These are phyloP conservation scores for Mycothermus thermophilus DNA, from an alignment of 495 filamentous ascomycete species.

Conservation along the genomic window DNA sequence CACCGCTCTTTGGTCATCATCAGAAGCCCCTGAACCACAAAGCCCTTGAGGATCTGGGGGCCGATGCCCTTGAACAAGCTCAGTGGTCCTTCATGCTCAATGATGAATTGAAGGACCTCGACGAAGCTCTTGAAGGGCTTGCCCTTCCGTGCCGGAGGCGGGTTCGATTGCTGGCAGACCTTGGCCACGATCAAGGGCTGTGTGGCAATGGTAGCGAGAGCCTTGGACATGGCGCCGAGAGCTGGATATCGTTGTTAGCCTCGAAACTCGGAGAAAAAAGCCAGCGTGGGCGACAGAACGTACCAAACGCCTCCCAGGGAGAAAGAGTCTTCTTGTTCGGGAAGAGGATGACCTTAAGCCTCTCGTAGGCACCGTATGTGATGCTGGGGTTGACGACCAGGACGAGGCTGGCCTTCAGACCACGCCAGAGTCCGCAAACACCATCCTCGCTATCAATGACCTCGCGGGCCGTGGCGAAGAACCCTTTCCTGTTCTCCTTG, in stretches of 20 bases:
- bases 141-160: constrained; percentile 67
- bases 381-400: constrained; percentile 95
- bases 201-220: constrained; percentile 79
- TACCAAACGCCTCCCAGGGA: constrained; percentile 84
- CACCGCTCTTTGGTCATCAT: constrained; percentile 99
- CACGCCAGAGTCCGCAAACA: constrained; percentile 79
- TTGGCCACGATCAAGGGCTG: constrained; percentile 98
- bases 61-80: constrained; percentile 94
- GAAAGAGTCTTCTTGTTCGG: constrained; percentile 61
- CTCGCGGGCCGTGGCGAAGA: constrained; percentile 79
- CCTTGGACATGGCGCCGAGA: constrained; percentile 85
- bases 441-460: constrained; percentile 87
- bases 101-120: constrained; percentile 88
- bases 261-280: too few relatives aligned
- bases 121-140: constrained; percentile 91
- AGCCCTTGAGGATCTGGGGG: constrained; percentile 82
- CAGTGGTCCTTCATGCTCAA: constrained; percentile 68
- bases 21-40: constrained; percentile 84
- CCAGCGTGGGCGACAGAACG: too few relatives aligned
- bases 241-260: constrained; percentile 36
- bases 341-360: constrained; percentile 67
- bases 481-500: constrained; percentile 69
- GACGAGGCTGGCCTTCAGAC: constrained; percentile 90
- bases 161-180: constrained; percentile 86
- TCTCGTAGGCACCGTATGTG: constrained; percentile 95